A percentile compares a stretch with the other conserved stretches of the same genome.
These are phyloP conservation scores for Zea mays DNA, from an alignment of 176 grass and related monocot genomes.

Conservation along the genomic window DNA sequence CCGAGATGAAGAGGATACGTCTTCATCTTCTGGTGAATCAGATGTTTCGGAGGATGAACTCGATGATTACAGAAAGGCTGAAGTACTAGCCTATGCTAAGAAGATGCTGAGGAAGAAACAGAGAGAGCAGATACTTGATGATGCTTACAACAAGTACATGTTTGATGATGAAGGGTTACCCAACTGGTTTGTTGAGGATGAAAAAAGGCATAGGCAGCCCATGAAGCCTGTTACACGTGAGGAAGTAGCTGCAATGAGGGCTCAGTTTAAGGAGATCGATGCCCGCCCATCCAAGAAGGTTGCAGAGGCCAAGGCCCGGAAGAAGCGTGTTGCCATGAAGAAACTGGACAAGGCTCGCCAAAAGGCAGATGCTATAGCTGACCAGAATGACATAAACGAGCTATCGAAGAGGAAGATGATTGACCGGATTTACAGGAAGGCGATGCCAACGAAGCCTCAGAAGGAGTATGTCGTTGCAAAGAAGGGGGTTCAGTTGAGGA, in stretches of 20 bases:
- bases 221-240: conserved; percentile 84
- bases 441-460: conserved; percentile 71
- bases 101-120: conserved; percentile 98
- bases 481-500: conserved; percentile 66
- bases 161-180: conserved; percentile 86
- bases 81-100: conserved; percentile 87
- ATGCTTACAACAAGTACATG: conserved; percentile 90
- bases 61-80: conserved; percentile 64
- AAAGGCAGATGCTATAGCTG: conserved; percentile 75
- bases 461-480: conserved; percentile 95
- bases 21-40: conserved; percentile 67
- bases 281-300: conserved; percentile 87
- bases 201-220: conserved; percentile 64
- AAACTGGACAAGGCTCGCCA: conserved; percentile 76
- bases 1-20: conserved; percentile 52
- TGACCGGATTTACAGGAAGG: conserved; percentile 80
- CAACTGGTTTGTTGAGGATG: conserved; percentile 82
- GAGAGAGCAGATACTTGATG: conserved; percentile 91
- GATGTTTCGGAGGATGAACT: conserved; percentile 45
- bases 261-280: conserved; percentile 87
- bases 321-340: conserved; percentile 68
- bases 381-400: conserved; percentile 82
- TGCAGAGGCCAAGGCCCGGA: conserved; percentile 89
- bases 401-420: conserved; percentile 91
- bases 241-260: conserved; percentile 84